Evolutionary conservation across 345 rosid species (phyloP).

Genomic region (Eucalyptus pauciflora): DNA sequence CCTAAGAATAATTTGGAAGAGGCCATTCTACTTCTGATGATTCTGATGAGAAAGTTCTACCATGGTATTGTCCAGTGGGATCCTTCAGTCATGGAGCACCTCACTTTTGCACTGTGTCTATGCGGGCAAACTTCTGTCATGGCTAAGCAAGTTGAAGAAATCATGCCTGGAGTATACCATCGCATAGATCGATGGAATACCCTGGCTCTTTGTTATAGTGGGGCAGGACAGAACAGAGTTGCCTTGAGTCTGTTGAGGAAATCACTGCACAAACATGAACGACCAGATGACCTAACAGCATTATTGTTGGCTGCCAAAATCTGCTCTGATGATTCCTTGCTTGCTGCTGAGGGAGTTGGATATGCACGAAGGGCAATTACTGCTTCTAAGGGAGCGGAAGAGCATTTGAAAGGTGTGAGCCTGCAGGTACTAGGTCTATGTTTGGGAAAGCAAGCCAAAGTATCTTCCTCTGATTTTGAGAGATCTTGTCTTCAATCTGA

Average conservation of each 20-base stretch:
- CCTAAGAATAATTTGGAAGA: constrained; percentile 91
- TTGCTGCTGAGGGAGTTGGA: constrained; percentile 79
- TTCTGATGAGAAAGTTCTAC: constrained; percentile 51
- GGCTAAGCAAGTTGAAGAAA: constrained; percentile 74
- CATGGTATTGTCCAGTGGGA: constrained; percentile 69
- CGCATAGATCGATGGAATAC: constrained; percentile 85
- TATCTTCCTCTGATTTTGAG: constrained; percentile 71
- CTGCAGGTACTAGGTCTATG: constrained; percentile 74
- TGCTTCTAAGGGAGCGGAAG: constrained; percentile 50
- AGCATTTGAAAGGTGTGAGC: constrained; percentile 71
- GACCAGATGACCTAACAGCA: constrained; percentile 58
- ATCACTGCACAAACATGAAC: constrained; percentile 73
- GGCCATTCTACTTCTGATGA: constrained; percentile 83
- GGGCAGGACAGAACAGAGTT: constrained; percentile 39
- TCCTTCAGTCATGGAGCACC: constrained; percentile 77
- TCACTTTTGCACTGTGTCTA: constrained; percentile 59
- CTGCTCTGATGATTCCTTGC: constrained; percentile 53
- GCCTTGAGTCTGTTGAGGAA: constrained; percentile 74
- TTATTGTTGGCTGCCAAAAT: constrained; percentile 78
- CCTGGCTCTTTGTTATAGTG: constrained; percentile 70
- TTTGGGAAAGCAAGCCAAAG: constrained; percentile 68
- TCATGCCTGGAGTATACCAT: constrained; percentile 64
- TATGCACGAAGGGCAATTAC: constrained; percentile 58
- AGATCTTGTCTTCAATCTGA: constrained; percentile 75
- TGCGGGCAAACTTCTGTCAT: constrained; percentile 70